Base-by-base conservation (phyloP, 352 stramenopile genomes). In the Pythium insidiosum region DNA sequence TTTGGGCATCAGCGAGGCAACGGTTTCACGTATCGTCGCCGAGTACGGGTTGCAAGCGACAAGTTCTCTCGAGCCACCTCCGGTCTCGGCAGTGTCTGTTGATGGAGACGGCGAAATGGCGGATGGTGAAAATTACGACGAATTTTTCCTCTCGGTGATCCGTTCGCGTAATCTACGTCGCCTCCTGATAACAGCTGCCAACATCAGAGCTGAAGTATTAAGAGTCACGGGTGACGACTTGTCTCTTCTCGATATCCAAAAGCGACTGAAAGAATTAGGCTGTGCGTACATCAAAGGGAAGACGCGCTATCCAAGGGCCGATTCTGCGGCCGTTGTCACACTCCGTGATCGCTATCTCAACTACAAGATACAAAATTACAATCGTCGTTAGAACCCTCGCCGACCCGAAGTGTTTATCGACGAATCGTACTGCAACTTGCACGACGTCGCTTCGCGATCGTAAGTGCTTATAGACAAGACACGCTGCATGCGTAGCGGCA, bases 381-480 rank as follows among this genome's bases (percentile, higher is more conserved):
- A 35, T 20, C 9, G 16, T 6, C 19, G 24, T 5, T n/a, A 10
- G 40, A 23, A 37, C 40, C 24, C 28, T 5, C 21, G 16, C 10
- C 21, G 5, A 4, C 21, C 38, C 24, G 23, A 44, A 16, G 38
- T 44, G 6, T 44, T 24, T 33, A 12, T 44, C 15, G 40, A 47
- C 40, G 18, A 47, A n/a, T 28, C n/a, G 15, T 47, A 47, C 40
- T 47, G 40, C 28, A 36, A 47, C 28, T 11, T 23, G 40, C 15
- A 37, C 19, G 25, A 47, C 20, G 25, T 47, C 3, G 40, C 28
- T 6, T 24, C 11, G 7, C 40, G 40, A 24, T 38, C 46, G 15
- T 46, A 37, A 37, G 24, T 47, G 10, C 16, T 40, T 15, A 6
- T 21, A 4, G 19, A 37, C 26, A 33, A 24, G n/a, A 11, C 23